Conservation (phyloP, 768 basidiomycete genomes). For the Termitomyces sp. region DNA sequence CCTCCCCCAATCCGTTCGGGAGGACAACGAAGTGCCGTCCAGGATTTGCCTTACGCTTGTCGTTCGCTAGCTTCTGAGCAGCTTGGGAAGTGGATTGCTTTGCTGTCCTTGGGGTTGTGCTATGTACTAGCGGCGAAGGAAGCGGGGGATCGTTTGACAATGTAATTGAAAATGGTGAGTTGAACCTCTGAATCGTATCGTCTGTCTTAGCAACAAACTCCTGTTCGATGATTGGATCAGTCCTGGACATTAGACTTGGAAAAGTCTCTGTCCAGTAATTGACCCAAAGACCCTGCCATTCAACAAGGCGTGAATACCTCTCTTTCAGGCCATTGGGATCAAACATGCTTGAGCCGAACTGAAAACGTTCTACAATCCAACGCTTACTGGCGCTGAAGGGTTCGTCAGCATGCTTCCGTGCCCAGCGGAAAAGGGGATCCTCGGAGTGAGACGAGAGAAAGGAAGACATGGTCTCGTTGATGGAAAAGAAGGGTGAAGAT, state of each 20-base stretch:
- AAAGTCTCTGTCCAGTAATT: conserved; percentile 61
- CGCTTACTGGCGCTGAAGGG: conserved; percentile 47
- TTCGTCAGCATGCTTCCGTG: conserved; percentile 51
- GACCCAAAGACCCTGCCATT: conserved; percentile 52
- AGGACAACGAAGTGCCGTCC: conserved; percentile 52
- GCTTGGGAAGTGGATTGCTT: not conserved
- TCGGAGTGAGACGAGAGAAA: conserved; percentile 38
- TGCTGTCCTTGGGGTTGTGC: not conserved
- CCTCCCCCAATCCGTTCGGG: conserved; percentile 42
- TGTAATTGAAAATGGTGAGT: not conserved
- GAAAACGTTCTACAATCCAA: conserved; percentile 54
- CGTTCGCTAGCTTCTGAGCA: conserved; percentile 10
- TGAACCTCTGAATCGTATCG: conserved; percentile 24
- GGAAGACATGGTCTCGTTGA: conserved; percentile 38
- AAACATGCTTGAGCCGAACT: conserved; percentile 60
- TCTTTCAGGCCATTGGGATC: conserved; percentile 48
- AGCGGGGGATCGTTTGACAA: not conserved
- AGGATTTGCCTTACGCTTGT: conserved; percentile 24
- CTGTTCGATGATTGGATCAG: conserved; percentile 6
- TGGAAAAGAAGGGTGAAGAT: conserved; percentile 12
- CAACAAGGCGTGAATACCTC: conserved; percentile 47
- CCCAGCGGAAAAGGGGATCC: conserved; percentile 46
- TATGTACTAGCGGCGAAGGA: not conserved
- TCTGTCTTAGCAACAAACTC: conserved; percentile 17
- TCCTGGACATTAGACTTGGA: conserved; percentile 15